These are phyloP conservation scores for Neckera pumila DNA, from an alignment of 225 moss, liverwort and hornwort species.

Conservation along the genomic window DNA sequence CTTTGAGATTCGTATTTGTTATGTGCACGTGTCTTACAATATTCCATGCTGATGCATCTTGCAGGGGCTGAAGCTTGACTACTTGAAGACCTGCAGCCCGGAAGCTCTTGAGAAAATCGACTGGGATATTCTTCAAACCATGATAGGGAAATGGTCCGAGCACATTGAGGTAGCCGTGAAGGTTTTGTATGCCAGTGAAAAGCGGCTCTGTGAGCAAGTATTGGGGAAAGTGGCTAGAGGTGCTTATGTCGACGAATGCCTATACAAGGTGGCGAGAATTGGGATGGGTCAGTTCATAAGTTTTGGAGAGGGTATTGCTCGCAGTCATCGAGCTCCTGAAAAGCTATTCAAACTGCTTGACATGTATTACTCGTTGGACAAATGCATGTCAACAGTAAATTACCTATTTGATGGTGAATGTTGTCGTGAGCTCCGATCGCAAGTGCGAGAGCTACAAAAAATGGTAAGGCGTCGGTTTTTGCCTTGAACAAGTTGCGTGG, in stretches of 20 bases:
- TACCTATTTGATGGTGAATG: slow-evolving; percentile 68
- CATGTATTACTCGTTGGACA: slow-evolving; percentile 81
- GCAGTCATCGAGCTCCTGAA: slow-evolving; percentile 73
- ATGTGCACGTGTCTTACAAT: neutral
- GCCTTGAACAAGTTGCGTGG: neutral
- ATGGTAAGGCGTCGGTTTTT: slow-evolving; percentile 17
- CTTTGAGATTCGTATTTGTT: neutral
- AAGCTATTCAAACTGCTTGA: slow-evolving; percentile 85
- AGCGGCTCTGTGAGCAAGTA: slow-evolving; percentile 63
- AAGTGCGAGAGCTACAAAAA: slow-evolving; percentile 70
- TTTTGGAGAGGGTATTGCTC: slow-evolving; percentile 75
- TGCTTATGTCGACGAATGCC: slow-evolving; percentile 55
- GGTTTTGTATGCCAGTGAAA: slow-evolving; percentile 67
- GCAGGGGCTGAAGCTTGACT: slow-evolving; percentile 53
- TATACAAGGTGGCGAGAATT: slow-evolving; percentile 59
- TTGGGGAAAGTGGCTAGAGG: slow-evolving; percentile 47
- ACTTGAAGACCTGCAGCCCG: slow-evolving; percentile 41
- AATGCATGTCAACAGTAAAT: slow-evolving; percentile 41
- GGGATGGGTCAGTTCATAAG: slow-evolving; percentile 80
- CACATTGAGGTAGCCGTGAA: slow-evolving; percentile 81
- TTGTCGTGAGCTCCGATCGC: slow-evolving; percentile 65
- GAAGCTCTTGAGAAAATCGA: slow-evolving; percentile 66
- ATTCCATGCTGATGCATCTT: slow-evolving; percentile 7
- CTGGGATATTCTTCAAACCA: slow-evolving; percentile 68
- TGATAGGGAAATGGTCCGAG: slow-evolving; percentile 79